Percentiles rank a stretch among this genome's conserved stretches.
phyloP scores from a whole-genome alignment of 176 grass and related monocot genomes.

The Puccinellia tenuiflora region DNA sequence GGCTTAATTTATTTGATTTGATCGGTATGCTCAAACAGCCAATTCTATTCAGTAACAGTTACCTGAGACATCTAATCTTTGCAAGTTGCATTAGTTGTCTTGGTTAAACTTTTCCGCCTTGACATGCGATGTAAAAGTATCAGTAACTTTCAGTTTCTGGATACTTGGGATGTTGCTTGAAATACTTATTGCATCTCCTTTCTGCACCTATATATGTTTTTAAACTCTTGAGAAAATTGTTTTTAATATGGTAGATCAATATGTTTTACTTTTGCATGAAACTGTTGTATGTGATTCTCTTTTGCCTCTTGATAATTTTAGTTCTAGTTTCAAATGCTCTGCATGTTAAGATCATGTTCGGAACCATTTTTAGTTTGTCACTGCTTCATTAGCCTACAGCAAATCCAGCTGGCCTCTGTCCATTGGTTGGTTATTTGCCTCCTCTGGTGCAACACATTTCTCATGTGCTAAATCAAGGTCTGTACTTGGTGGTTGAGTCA shows the following conservation, averaged over 20 bases:
- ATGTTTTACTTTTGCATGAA: background rate
- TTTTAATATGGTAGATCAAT: background rate
- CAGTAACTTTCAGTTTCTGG: background rate
- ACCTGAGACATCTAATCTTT: background rate
- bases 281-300: background rate
- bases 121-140: background rate
- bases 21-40: background rate
- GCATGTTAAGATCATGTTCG: background rate
- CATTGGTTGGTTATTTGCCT: background rate
- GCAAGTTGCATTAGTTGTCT: background rate
- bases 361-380: background rate
- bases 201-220: background rate
- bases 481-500: conserved; percentile 16
- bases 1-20: background rate
- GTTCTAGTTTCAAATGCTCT: background rate
- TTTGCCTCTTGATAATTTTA: background rate
- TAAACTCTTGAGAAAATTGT: background rate
- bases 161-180: background rate
- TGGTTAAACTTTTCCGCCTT: background rate
- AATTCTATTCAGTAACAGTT: background rate
- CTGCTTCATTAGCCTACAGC: conserved; percentile 3
- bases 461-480: background rate
- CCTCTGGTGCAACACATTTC: background rate
- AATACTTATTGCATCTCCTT: background rate
- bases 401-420: background rate